Conservation (phyloP, 768 basidiomycete genomes). For the Rhodotorula graminis region DNA sequence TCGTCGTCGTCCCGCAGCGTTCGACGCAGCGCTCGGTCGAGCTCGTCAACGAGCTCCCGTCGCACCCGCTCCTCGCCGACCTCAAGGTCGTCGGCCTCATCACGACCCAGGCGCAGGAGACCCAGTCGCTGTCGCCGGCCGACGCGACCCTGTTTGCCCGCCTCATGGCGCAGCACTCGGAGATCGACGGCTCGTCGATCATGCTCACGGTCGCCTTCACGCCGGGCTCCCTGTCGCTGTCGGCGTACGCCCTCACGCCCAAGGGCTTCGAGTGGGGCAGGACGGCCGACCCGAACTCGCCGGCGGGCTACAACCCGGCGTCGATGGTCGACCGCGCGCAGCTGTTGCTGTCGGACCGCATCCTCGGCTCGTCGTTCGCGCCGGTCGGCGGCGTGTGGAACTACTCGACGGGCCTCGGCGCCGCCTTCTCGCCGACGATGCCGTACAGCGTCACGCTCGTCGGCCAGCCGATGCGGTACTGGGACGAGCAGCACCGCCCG, state of each 20-base stretch:
- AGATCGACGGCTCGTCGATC: slow-evolving; percentile 83
- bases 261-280: slow-evolving; percentile 97
- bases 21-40: slow-evolving; percentile 90
- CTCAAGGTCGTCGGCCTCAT: slow-evolving; percentile 57
- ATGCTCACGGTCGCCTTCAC: slow-evolving; percentile 94
- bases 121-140: slow-evolving; percentile 82
- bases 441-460: slow-evolving; percentile 42
- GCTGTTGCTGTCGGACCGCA: slow-evolving; percentile 85
- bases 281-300: slow-evolving; percentile 55
- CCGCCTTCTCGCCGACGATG: slow-evolving; percentile 39
- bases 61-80: slow-evolving; percentile 89
- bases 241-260: slow-evolving; percentile 82
- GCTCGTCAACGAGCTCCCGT: slow-evolving; percentile 79
- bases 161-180: slow-evolving; percentile 91
- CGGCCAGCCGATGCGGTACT: slow-evolving; percentile 39
- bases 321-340: slow-evolving; percentile 93
- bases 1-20: slow-evolving; percentile 96
- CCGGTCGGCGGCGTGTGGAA: slow-evolving; percentile 92
- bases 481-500: slow-evolving; percentile 40
- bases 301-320: slow-evolving; percentile 79
- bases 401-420: slow-evolving; percentile 51
- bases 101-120: slow-evolving; percentile 80
- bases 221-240: slow-evolving; percentile 92
- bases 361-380: slow-evolving; percentile 94
- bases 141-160: slow-evolving; percentile 93